Conservation (phyloP, 257 asterid species). For the Paraleonurus japonicus region DNA sequence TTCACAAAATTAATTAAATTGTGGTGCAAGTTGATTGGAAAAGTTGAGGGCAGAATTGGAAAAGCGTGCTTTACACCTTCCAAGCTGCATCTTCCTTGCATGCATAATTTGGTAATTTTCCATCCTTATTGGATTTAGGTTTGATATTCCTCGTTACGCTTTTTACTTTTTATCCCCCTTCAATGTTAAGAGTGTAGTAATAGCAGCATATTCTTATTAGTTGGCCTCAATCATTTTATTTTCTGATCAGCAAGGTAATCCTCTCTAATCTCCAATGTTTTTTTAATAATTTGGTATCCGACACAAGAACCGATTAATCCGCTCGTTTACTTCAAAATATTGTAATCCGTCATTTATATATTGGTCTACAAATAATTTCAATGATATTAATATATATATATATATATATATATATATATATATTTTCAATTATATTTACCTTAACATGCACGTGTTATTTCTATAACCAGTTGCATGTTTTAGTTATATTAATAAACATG, state of each 20-base stretch:
- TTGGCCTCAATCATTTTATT: not conserved
- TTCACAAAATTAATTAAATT: too few relatives aligned
- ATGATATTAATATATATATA: too few relatives aligned
- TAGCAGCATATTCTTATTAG: not conserved
- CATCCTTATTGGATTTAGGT: conserved; percentile 6
- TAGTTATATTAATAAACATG: too few relatives aligned
- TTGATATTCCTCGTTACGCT: not conserved
- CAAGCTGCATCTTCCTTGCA: conserved; percentile 13
- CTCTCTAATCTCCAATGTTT: not conserved
- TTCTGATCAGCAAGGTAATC: not conserved
- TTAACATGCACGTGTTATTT: too few relatives aligned
- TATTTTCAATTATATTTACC: too few relatives aligned
- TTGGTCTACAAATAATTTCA: too few relatives aligned
- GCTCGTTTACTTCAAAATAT: not conserved
- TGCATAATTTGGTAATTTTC: conserved; percentile 16
- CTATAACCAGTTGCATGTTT: too few relatives aligned
- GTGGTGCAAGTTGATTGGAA: not conserved
- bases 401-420: too few relatives aligned
- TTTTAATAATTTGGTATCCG: too few relatives aligned
- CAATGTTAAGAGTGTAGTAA: too few relatives aligned
- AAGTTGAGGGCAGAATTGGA: not conserved
- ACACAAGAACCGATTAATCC: too few relatives aligned
- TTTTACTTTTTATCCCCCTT: not conserved
- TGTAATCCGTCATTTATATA: not conserved
- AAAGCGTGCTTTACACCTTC: conserved; percentile 29